Conservation (phyloP, 352 stramenopile genomes). For the Thraustochytrium sp. region DNA sequence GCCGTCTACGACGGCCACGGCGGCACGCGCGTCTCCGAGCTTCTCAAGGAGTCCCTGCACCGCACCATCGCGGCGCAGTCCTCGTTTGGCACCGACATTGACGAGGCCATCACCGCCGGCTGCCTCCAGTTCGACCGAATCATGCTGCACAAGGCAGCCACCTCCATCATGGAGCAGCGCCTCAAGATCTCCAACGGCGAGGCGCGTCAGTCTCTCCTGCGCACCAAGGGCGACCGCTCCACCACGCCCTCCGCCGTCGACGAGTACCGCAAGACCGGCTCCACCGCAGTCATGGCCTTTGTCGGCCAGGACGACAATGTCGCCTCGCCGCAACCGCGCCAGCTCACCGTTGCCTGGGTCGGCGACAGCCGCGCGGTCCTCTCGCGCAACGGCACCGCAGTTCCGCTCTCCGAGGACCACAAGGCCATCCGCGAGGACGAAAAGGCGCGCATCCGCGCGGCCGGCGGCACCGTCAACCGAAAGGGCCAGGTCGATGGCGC, state of each 20-base stretch:
- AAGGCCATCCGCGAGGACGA: constrained; percentile 70
- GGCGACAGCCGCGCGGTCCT: constrained; percentile 76
- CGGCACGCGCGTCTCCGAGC: constrained; percentile 66
- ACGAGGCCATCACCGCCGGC: not conserved
- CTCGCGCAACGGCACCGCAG: constrained; percentile 62
- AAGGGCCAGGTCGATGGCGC: constrained; percentile 77
- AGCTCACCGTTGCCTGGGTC: constrained; percentile 63
- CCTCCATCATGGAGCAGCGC: not conserved
- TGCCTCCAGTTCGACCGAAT: constrained; percentile 23
- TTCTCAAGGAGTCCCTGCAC: constrained; percentile 71
- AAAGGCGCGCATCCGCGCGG: constrained; percentile 67
- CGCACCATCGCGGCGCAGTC: constrained; percentile 58
- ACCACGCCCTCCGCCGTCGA: not conserved
- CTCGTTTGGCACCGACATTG: not conserved
- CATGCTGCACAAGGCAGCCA: constrained; percentile 30
- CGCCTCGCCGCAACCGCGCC: not conserved
- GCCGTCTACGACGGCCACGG: constrained; percentile 77
- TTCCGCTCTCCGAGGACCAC: constrained; percentile 76
- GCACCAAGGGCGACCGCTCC: constrained; percentile 25
- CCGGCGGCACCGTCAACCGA: constrained; percentile 61
- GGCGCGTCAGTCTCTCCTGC: not conserved
- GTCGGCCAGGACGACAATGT: not conserved
- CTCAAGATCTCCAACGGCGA: not conserved
- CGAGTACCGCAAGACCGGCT: constrained; percentile 58
- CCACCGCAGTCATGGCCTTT: constrained; percentile 51